phyloP scores from a whole-genome alignment of 495 filamentous ascomycete species.

The Lentithecium fluviatile region DNA sequence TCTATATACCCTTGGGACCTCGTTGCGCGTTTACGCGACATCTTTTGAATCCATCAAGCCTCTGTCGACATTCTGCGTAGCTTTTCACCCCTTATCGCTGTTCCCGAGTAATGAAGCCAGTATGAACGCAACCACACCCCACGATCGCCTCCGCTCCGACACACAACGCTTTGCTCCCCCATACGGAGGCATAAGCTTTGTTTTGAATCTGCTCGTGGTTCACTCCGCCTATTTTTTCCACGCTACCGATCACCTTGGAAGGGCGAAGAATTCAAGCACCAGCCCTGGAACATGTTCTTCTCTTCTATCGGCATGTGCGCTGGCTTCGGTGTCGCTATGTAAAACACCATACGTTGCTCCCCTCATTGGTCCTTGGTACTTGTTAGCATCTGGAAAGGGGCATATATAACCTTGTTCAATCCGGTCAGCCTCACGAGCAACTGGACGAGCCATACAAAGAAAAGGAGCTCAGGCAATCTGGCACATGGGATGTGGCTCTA shows the following conservation, averaged over 20 bases:
- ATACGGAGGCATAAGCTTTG: not conserved
- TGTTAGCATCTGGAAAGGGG: constrained; percentile 15
- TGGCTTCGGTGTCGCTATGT: constrained; percentile 6
- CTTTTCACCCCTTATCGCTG: too few species aligned
- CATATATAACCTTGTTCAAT: not conserved
- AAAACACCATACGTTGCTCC: constrained; percentile 15
- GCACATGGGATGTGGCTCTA: not conserved
- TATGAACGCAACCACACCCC: not conserved
- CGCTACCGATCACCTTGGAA: not conserved
- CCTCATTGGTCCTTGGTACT: constrained; percentile 14
- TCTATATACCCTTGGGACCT: too few species aligned
- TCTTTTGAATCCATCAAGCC: too few species aligned
- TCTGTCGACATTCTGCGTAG: too few species aligned
- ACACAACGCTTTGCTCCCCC: not conserved
- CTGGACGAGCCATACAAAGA: not conserved
- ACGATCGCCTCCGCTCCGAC: not conserved
- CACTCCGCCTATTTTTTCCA: not conserved
- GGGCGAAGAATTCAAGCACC: not conserved
- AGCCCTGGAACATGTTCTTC: too few species aligned
- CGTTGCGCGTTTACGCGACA: too few species aligned
- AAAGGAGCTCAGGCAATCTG: too few species aligned
- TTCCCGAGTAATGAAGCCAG: not conserved
- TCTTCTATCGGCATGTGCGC: constrained; percentile 1
- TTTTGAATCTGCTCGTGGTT: not conserved
- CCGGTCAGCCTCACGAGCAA: not conserved